Percentiles rank a stretch among this genome's conserved stretches.
Conservation (phyloP, 2,329 filamentous ascomycete species). For the Cryphonectria naterciae region DNA sequence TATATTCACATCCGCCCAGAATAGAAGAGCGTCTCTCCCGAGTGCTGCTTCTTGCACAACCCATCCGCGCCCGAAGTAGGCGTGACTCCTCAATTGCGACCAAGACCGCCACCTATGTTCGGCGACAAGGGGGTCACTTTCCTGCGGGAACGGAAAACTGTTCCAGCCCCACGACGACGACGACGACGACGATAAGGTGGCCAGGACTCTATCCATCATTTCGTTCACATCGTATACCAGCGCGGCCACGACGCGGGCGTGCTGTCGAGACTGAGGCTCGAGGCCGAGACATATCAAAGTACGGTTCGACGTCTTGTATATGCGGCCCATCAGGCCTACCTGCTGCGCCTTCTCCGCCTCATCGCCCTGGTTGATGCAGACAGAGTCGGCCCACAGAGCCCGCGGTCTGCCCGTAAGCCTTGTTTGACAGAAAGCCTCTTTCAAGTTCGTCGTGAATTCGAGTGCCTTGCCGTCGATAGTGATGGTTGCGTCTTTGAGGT, state of each 20-base stretch:
- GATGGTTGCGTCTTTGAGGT: neutral
- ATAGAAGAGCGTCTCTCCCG: neutral
- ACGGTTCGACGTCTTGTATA: neutral
- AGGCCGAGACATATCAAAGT: neutral
- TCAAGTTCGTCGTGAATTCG: neutral
- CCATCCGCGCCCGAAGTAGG: conserved; percentile 13
- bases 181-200: neutral
- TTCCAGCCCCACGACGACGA: conserved; percentile 10
- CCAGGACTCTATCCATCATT: neutral
- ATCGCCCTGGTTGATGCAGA: conserved; percentile 9
- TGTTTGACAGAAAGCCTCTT: neutral
- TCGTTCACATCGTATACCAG: conserved; percentile 4
- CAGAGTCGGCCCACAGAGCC: conserved; percentile 3
- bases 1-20: conserved; percentile 15
- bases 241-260: neutral
- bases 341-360: neutral
- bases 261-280: neutral
- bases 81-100: neutral
- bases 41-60: conserved; percentile 23
- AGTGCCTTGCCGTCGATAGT: neutral
- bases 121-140: neutral
- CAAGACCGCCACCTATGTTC: neutral
- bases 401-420: neutral
- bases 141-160: conserved; percentile 10
- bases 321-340: conserved; percentile 1